A percentile compares a stretch with the other conserved stretches of the same genome.
Evolutionary conservation across 495 filamentous ascomycete genomes (phyloP).

Genomic region (Xylaria sp.): DNA sequence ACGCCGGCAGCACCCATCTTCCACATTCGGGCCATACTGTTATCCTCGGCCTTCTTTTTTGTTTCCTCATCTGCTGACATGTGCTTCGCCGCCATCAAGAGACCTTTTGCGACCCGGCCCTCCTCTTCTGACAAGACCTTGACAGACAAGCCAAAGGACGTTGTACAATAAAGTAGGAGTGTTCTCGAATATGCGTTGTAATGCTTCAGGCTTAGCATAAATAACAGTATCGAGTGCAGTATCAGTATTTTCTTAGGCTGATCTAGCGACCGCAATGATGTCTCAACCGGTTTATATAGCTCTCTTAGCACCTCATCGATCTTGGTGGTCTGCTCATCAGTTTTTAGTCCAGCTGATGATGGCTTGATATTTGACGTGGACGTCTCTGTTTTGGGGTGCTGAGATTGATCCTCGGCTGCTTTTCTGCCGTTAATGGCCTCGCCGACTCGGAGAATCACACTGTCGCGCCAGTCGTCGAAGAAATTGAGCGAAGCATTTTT

Average conservation of each 20-base stretch:
- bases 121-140: constrained; percentile 75
- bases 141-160: constrained; percentile 70
- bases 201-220: constrained; percentile 80
- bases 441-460: constrained; percentile 67
- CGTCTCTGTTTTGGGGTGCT: constrained; percentile 30
- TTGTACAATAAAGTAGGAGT: constrained; percentile 71
- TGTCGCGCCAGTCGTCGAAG: constrained; percentile 71
- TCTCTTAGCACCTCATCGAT: constrained; percentile 57
- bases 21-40: constrained; percentile 70
- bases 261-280: constrained; percentile 47
- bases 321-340: constrained; percentile 32
- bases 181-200: constrained; percentile 80
- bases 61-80: constrained; percentile 73
- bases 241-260: constrained; percentile 54
- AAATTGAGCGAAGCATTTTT: constrained; percentile 49
- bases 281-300: constrained; percentile 56
- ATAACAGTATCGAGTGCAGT: constrained; percentile 69
- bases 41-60: constrained; percentile 72
- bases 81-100: constrained; percentile 75
- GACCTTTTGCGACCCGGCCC: constrained; percentile 72
- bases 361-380: constrained; percentile 8
- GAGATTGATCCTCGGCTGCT: constrained; percentile 41
- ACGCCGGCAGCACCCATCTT: constrained; percentile 79
- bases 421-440: constrained; percentile 68
- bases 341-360: constrained; percentile 30